Percentiles rank a stretch among this genome's conserved stretches.
Evolutionary conservation across 306 rosid species (phyloP).

Genomic region (Morella rubra): DNA sequence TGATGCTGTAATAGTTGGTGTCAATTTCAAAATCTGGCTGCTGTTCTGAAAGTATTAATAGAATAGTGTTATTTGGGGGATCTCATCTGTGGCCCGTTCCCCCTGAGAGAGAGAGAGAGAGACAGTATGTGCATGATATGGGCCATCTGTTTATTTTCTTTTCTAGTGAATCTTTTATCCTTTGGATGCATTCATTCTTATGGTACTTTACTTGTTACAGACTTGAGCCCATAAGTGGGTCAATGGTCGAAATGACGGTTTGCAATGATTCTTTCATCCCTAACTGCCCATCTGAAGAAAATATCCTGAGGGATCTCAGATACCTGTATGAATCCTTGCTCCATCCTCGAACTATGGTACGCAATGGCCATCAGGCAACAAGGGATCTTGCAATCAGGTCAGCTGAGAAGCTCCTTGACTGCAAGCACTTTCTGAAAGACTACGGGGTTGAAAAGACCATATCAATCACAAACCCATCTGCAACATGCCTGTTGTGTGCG

Average conservation of each 20-base stretch:
- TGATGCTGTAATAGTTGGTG: not conserved
- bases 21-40: not conserved
- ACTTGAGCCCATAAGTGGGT: slow-evolving; percentile 49
- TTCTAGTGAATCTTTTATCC: slow-evolving; percentile 5
- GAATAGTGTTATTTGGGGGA: slow-evolving; percentile 19
- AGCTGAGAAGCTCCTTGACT: slow-evolving; percentile 80
- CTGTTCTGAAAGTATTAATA: slow-evolving; percentile 19
- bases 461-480: slow-evolving; percentile 28
- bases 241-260: slow-evolving; percentile 33
- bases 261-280: slow-evolving; percentile 38
- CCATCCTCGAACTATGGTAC: slow-evolving; percentile 67
- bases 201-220: slow-evolving; percentile 39
- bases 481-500: slow-evolving; percentile 52
- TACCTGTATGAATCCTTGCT: slow-evolving; percentile 72
- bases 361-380: slow-evolving; percentile 47
- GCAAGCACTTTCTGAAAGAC: slow-evolving; percentile 92
- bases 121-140: no score
- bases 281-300: slow-evolving; percentile 60
- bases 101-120: no score
- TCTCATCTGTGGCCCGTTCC: not conserved
- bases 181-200: not conserved
- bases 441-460: slow-evolving; percentile 47
- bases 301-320: slow-evolving; percentile 63
- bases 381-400: slow-evolving; percentile 58
- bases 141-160: slow-evolving; percentile 10